Base-by-base conservation (phyloP, 2,329 filamentous ascomycete species). In the Colletotrichum neosansevieriae region DNA sequence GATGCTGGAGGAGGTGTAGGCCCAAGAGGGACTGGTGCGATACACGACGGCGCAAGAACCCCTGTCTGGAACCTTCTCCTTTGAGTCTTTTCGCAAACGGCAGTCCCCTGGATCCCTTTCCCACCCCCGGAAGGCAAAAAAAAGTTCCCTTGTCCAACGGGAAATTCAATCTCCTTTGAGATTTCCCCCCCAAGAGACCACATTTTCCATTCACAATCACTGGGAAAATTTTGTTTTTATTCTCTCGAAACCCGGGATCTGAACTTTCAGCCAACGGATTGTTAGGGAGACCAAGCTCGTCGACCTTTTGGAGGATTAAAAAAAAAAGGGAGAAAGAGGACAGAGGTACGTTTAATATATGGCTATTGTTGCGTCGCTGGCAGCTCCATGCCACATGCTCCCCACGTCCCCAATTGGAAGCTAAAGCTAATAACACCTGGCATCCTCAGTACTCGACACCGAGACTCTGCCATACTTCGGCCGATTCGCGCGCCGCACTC, bases 401-500 rank as follows among this genome's bases (percentile, higher is more conserved):
- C 60, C 65, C 65, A 68, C 65, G 47, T 58, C 49, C 49, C 29
- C 13, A 47, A 34, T 54, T 3, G 24, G 21, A 54, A 64, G 60
- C 54, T 58, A 40, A 65, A 67, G 59, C 64, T 67, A 67, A 54
- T 42, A 65, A 59, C 66, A 66, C 62, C 66, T 66, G 61, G 61
- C 66, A 65, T 60, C 61, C 65, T 45, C 61, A 66, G 66, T 24
- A 17, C 42, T 56, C 56, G n/a, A 56, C 32, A n/a, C 47, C 60
- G 38, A 58, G 29, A 58, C 24, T 53, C 59, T 40, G 10, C 49
- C 19, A 53, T 34, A 49, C 19, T 59, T 42, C 40, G 61, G 61
- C 66, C 56, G 50, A 60, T 24, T 50, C 36, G 53, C 61, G 61
- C 34, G 66, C 56, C 61, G 61, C 42, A 47, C 38, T 17, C 17